Percentiles rank a stretch among this genome's conserved stretches.
Conservation (phyloP, 2,329 filamentous ascomycete species). For the Hymenoscyphus occultus region DNA sequence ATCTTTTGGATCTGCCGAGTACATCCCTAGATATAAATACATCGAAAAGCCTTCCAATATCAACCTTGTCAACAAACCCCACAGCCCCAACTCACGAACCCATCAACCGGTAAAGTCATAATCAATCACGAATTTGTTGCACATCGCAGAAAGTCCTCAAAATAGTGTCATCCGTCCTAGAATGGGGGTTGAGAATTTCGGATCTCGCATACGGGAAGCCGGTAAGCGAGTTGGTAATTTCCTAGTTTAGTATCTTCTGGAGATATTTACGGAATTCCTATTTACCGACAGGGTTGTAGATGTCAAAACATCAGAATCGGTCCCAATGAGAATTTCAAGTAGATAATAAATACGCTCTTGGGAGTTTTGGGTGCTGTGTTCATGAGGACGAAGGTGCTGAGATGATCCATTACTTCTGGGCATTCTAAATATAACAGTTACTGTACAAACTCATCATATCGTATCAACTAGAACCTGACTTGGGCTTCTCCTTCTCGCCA, state of each 20-base stretch:
- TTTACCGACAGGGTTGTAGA: too few relatives aligned
- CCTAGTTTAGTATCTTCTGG: background rate
- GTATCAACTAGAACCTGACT: background rate
- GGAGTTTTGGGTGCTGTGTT: background rate
- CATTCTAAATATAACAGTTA: background rate
- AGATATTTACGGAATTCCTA: too few relatives aligned
- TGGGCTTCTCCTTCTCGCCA: background rate
- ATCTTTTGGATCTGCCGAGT: too few relatives aligned
- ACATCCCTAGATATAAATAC: too few relatives aligned
- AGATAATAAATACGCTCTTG: too few relatives aligned
- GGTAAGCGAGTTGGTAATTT: conserved; percentile 1
- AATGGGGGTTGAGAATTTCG: background rate
- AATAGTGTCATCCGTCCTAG: background rate
- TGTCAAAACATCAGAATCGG: too few relatives aligned
- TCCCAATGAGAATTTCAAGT: too few relatives aligned
- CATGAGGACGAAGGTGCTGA: background rate
- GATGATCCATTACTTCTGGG: background rate
- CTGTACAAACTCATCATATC: background rate
- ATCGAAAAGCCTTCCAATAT: background rate
- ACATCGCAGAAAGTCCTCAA: background rate
- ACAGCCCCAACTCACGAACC: background rate
- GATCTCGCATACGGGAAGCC: background rate
- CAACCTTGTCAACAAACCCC: background rate
- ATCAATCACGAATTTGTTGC: background rate
- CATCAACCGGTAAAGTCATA: background rate